Evolutionary conservation across 805 yeast genomes (phyloP).

Genomic region (Myxozyma sirexii): DNA sequence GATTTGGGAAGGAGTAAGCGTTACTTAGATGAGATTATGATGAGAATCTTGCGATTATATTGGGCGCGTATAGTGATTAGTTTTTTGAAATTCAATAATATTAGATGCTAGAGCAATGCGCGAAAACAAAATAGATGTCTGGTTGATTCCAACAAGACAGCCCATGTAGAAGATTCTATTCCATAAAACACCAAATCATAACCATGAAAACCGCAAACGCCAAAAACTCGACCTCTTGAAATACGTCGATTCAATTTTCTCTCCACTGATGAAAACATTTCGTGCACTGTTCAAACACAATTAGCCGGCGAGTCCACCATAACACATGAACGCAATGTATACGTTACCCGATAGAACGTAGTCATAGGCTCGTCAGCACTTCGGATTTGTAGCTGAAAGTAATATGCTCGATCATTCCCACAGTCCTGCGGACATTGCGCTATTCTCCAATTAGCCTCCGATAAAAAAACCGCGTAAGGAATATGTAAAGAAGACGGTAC

Average conservation of each 20-base stretch:
- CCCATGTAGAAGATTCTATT: too few relatives aligned
- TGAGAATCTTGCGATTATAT: neutral
- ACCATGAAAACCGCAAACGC: neutral
- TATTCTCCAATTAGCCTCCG: conserved; percentile 8
- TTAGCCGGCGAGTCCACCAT: too few relatives aligned
- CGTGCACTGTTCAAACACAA: conserved; percentile 56
- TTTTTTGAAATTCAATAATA: too few relatives aligned
- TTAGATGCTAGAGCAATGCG: too few relatives aligned
- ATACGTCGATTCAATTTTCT: conserved; percentile 62
- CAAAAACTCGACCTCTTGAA: neutral
- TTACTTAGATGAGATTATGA: neutral
- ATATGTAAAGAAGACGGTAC: too few relatives aligned
- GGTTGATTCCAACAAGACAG: too few relatives aligned
- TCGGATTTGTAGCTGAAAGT: conserved; percentile 93
- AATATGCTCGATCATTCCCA: conserved; percentile 89
- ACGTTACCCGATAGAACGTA: conserved; percentile 72
- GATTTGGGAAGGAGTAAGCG: conserved; percentile 8
- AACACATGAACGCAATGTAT: neutral
- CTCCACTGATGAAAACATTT: conserved; percentile 95
- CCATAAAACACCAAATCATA: neutral
- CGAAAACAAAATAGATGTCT: too few relatives aligned
- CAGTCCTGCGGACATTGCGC: conserved; percentile 94
- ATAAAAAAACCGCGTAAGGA: too few relatives aligned
- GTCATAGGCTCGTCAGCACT: conserved; percentile 99
- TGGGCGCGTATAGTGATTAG: too few relatives aligned